Conservation (phyloP, 2,329 filamentous ascomycete species). For the Byssothecium circinans region DNA sequence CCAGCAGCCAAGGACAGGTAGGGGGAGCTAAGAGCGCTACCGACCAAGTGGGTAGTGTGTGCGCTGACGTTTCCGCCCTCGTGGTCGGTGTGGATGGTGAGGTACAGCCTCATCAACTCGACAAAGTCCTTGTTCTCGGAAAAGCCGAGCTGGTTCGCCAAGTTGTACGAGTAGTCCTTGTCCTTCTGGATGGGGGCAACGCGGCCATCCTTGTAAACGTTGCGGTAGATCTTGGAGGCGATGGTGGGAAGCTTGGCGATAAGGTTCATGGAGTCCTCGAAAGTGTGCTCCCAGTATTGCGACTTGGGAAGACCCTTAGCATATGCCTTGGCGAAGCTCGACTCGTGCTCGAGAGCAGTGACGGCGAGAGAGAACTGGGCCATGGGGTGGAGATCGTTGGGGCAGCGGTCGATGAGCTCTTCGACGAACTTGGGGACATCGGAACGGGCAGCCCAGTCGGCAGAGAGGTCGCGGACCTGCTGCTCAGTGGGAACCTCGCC, state of each 20-base stretch:
- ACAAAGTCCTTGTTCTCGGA: slow-evolving; percentile 94
- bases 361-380: slow-evolving; percentile 98
- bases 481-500: slow-evolving; percentile 97
- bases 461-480: slow-evolving; percentile 96
- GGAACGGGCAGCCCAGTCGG: slow-evolving; percentile 97
- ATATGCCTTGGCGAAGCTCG: slow-evolving; percentile 96
- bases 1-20: slow-evolving; percentile 96
- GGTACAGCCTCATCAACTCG: slow-evolving; percentile 97
- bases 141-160: slow-evolving; percentile 98
- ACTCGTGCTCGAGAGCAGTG: slow-evolving; percentile 97
- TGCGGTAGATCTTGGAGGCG: slow-evolving; percentile 98
- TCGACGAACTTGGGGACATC: slow-evolving; percentile 97
- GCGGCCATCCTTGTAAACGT: slow-evolving; percentile 99
- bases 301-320: slow-evolving; percentile 99
- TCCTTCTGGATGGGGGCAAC: slow-evolving; percentile 94
- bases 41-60: slow-evolving; percentile 98
- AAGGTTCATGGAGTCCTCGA: slow-evolving; percentile 99
- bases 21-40: slow-evolving; percentile 92
- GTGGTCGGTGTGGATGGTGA: slow-evolving; percentile 99
- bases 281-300: slow-evolving; percentile 99
- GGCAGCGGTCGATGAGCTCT: slow-evolving; percentile 99
- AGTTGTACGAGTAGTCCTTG: slow-evolving; percentile 99
- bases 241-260: slow-evolving; percentile 99
- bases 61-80: slow-evolving; percentile 99
- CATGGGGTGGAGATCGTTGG: slow-evolving; percentile 98